These are phyloP conservation scores for Cystobasidium tubakii DNA, from an alignment of 768 basidiomycete genomes.

Conservation along the genomic window DNA sequence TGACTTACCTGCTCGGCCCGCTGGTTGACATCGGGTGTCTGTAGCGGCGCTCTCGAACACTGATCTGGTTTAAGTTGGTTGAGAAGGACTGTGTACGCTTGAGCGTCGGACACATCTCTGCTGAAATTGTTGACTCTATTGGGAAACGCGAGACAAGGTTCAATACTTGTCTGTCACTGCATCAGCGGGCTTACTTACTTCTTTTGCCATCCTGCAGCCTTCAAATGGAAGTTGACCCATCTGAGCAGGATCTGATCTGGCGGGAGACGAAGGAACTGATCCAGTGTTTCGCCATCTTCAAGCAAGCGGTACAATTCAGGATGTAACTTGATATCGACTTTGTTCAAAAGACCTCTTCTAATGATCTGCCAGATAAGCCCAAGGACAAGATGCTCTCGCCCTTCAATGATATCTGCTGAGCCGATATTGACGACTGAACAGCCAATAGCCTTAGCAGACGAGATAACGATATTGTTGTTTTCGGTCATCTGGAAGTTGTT, in stretches of 20 bases:
- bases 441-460: conserved; percentile 94
- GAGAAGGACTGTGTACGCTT: conserved; percentile 93
- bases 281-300: conserved; percentile 94
- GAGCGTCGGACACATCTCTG: conserved; percentile 91
- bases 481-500: conserved; percentile 99
- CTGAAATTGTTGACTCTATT: conserved; percentile 91
- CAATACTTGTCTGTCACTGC: background rate
- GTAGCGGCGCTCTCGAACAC: conserved; percentile 83
- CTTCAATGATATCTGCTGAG: conserved; percentile 81
- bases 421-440: conserved; percentile 99
- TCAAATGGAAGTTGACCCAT: conserved; percentile 99
- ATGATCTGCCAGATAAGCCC: conserved; percentile 99
- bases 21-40: conserved; percentile 70
- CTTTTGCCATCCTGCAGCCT: conserved; percentile 84
- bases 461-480: conserved; percentile 99
- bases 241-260: conserved; percentile 95
- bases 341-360: conserved; percentile 78
- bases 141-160: background rate
- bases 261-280: conserved; percentile 84
- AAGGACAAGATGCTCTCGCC: conserved; percentile 90
- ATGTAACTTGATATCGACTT: conserved; percentile 97
- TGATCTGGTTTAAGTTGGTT: conserved; percentile 91
- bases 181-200: conserved; percentile 54
- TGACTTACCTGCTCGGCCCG: conserved; percentile 71
- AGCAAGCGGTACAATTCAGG: conserved; percentile 92